Evolutionary conservation across 2,329 filamentous ascomycete species (phyloP).

Genomic region (Geosmithia putterillii): DNA sequence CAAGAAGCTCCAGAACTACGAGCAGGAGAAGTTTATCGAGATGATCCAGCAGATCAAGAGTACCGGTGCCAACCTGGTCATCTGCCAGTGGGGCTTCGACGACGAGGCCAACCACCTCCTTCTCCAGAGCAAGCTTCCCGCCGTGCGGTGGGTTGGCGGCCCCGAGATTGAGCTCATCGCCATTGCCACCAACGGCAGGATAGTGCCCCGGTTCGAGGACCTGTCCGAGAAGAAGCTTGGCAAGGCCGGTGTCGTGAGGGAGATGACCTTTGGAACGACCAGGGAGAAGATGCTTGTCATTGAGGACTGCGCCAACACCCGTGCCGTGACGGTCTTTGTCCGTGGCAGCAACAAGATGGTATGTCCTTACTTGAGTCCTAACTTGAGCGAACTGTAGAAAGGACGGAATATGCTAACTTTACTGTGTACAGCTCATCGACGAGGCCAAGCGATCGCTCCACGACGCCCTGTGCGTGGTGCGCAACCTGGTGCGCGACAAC

Average conservation of each 20-base stretch:
- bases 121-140: conserved; percentile 89
- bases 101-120: conserved; percentile 97
- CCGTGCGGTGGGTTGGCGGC: conserved; percentile 94
- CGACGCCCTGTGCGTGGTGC: conserved; percentile 92
- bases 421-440: conserved; percentile 73
- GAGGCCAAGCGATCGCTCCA: conserved; percentile 96
- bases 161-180: conserved; percentile 98
- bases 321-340: conserved; percentile 92
- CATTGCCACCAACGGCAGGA: conserved; percentile 95
- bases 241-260: conserved; percentile 75
- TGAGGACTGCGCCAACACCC: conserved; percentile 95
- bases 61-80: conserved; percentile 90
- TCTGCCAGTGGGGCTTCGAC: conserved; percentile 99
- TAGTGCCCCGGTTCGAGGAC: conserved; percentile 95
- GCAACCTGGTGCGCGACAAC: conserved; percentile 92
- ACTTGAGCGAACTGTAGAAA: conserved; percentile 7
- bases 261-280: conserved; percentile 95
- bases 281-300: conserved; percentile 99
- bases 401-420: neutral
- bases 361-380: conserved; percentile 10
- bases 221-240: conserved; percentile 85
- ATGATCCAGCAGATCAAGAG: conserved; percentile 99
- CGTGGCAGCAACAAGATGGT: conserved; percentile 99
- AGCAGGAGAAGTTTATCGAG: conserved; percentile 90
- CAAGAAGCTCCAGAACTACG: conserved; percentile 93